phyloP scores from a whole-genome alignment of 345 rosid genomes.

The Populus tremula region DNA sequence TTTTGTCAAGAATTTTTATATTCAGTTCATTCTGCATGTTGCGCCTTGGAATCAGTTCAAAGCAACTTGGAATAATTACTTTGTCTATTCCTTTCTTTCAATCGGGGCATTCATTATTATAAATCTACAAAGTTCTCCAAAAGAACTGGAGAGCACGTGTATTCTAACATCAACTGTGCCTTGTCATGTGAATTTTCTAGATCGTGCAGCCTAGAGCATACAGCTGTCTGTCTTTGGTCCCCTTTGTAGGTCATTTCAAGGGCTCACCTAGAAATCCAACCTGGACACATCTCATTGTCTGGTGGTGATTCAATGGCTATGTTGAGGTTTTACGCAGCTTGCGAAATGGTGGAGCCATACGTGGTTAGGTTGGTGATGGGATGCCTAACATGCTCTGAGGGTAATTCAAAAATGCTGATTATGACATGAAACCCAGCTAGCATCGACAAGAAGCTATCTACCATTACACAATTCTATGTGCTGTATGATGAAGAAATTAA shows the following conservation, averaged over 20 bases:
- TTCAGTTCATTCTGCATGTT: neutral
- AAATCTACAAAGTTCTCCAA: neutral
- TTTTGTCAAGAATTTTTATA: neutral
- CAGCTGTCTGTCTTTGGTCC: neutral
- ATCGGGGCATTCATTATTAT: neutral
- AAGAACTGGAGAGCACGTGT: conserved; percentile 6
- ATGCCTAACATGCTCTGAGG: neutral
- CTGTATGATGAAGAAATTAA: too few relatives aligned
- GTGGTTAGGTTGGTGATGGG: conserved; percentile 8
- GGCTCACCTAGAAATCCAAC: conserved; percentile 1
- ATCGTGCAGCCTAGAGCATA: neutral
- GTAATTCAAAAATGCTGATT: neutral
- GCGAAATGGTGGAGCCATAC: neutral
- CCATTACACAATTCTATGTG: neutral
- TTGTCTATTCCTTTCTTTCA: neutral
- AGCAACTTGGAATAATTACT: neutral
- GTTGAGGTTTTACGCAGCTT: neutral
- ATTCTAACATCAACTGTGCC: neutral
- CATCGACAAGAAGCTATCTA: conserved; percentile 16
- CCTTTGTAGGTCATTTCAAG: neutral
- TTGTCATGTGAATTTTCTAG: conserved; percentile 16
- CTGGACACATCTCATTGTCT: neutral
- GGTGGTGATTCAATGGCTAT: neutral
- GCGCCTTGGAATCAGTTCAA: neutral
- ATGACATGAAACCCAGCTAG: conserved; percentile 16